Evolutionary conservation across 2,329 filamentous ascomycete species (phyloP), one percentile per base, ranked within the genome.

Genomic region (Cercospora sp.): DNA sequence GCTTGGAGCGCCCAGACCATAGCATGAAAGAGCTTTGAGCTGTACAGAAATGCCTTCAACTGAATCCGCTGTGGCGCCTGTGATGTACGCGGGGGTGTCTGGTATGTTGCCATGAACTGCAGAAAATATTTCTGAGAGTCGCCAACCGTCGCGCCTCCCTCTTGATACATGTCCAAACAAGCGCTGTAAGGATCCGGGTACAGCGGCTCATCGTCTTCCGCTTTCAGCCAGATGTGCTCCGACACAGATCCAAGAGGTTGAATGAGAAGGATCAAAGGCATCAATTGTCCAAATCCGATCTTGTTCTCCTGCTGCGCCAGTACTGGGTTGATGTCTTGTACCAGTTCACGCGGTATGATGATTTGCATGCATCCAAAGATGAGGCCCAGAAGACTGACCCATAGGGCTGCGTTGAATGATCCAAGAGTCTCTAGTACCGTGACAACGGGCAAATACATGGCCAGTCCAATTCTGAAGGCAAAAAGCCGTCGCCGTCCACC

Each of bases 311-410:
- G 30, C n/a, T 61, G 53, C 6, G 24, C 59, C 5, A 67, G 51
- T 0, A 28, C 62, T 18, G 66, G 60, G 43, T 67, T 65, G 32
- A 69, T 69, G n/a, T 63, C 37, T 16, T 69, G 61, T 12, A 70
- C 49, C 18, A 67, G 26, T 37, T 63, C 18, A 5, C 74, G 65
- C 5, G 74, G 73, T 5, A 74, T 67, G 5, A 74, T 18, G 10
- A 75, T 70, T 30, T 75, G 73, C 45, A 75, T 67, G 13, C 69
- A 71, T 1, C 74, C 74, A 30, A 71, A 75, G 10, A 73, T 70
- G 18, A 75, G 65, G 2, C 74, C 73, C 28, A 74, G 57, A 2
- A 69, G 51, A 1, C 69, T 71, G 2, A 75, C 55, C 71, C 71
- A 73, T 1, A 75, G 65, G 0, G 73, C 69, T 10, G 73, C 72